Base-by-base conservation (phyloP, 805 yeast genomes). In the Saccharomycopsis oosterbeekiorum region DNA sequence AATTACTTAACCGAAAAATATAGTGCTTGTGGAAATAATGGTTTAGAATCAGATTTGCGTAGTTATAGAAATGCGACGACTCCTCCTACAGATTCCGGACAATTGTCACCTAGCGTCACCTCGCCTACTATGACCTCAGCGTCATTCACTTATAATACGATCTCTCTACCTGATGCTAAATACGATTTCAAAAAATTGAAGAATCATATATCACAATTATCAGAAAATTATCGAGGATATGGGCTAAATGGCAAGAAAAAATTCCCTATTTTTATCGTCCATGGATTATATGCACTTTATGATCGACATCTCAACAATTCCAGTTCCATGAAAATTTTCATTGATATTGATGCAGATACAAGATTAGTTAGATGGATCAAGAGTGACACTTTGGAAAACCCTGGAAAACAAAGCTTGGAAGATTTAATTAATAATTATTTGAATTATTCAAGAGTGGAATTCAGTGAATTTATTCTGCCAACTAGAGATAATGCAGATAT, bases 331-430 rank as follows among this genome's bases (percentile, higher is more conserved):
- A 86, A 83, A 68, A 82, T 92, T 1, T 92, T 86, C 67, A 78
- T 92, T 15, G 94, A 89, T 66, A 81, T 90, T 64, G 97, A 92
- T 71, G 84, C 93, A 0, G 98, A 92, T 71, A 83, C 87, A 4
- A 74, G 97, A 60, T 74, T 92, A 50, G 84, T 89, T n/a, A 80
- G 96, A 65, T 83, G 94, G 87, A 85, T 74, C 62, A 11, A 60
- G 65, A 12, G 70, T 64, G 41, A 62, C 42, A 37, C 55, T 24
- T 1, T 72, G 2, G 66, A 63, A 10, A 64, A 64, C 5, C 53
- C 53, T 19, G 68, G 67, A 6, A 64, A 68, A 0, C 51, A 60
- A 2, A 67, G 67, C 21, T 65, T 76, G 6, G 70, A 67, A 11
- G 68, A 65, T 0, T 65, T 79, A 17, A 58, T 78, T 40, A 73